phyloP scores from a whole-genome alignment of 192 early-diverging fungal species.

The Coemansia sp. region DNA sequence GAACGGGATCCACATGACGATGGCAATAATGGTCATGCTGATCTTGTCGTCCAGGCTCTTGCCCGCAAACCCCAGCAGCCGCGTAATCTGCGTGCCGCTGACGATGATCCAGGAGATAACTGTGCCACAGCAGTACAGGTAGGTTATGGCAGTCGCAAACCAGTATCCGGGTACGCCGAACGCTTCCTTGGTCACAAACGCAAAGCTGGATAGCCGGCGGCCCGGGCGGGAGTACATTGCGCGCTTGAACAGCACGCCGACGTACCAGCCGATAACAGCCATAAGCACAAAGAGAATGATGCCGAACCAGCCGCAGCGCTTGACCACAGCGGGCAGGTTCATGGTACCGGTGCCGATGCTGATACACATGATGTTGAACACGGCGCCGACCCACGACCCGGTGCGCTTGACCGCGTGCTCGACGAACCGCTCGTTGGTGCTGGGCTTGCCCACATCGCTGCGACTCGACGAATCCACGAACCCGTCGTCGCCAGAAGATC shows the following conservation, averaged over 20 bases:
- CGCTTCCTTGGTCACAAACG: slow-evolving; percentile 61
- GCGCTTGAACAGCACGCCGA: slow-evolving; percentile 67
- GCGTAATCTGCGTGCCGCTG: slow-evolving; percentile 63
- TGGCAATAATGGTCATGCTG: slow-evolving; percentile 66
- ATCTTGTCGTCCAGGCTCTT: slow-evolving; percentile 43
- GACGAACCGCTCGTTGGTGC: slow-evolving; percentile 9
- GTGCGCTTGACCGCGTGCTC: slow-evolving; percentile 42
- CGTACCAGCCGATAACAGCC: slow-evolving; percentile 68
- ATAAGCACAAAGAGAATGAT: slow-evolving; percentile 64
- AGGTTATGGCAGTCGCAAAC: slow-evolving; percentile 55
- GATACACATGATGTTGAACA: slow-evolving; percentile 67
- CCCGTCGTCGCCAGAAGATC: too few relatives aligned
- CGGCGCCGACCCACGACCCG: slow-evolving; percentile 56
- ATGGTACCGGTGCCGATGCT: slow-evolving; percentile 77
- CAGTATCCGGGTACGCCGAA: slow-evolving; percentile 64
- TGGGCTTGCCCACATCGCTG: not conserved
- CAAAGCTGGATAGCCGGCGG: slow-evolving; percentile 58
- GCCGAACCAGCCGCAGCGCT: slow-evolving; percentile 74
- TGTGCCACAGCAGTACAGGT: slow-evolving; percentile 63
- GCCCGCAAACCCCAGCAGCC: slow-evolving; percentile 50
- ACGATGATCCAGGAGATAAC: slow-evolving; percentile 71
- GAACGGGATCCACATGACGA: slow-evolving; percentile 71
- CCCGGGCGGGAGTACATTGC: slow-evolving; percentile 66
- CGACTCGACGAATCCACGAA: not conserved
- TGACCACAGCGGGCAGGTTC: slow-evolving; percentile 73